Base-by-base conservation (phyloP, 2,329 filamentous ascomycete genomes). In the Trichoderma sp. region DNA sequence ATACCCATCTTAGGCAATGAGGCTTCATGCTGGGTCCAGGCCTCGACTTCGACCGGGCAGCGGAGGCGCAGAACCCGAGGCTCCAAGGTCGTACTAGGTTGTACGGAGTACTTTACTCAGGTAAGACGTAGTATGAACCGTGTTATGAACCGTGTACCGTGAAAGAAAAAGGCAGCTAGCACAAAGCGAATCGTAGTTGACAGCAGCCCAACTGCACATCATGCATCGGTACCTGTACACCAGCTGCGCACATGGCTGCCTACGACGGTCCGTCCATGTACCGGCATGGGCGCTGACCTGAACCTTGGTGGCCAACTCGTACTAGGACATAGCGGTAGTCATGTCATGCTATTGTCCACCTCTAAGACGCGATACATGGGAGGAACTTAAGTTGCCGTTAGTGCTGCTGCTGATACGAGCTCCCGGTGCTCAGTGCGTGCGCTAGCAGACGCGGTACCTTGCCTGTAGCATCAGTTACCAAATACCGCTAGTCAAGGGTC, bases 401-500 rank as follows among this genome's bases (percentile, higher is more conserved):
- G 63, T 32, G 53, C 30, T 26, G 63, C 63, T 55, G 63, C 28
- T 59, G 57, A 59, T 11, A 34, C 57, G 32, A 20, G 30, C 17
- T 15, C 39, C 30, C n/a, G 4, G 30, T 34, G 57, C 57, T 34
- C 28, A 13, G 13, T 26, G 26, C 39, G 17, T 55, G 63, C 20
- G 26, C 28, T 36, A 28, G 20, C 17, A 20, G 39, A 6, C 2
- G 28, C 15, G 43, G 47, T 39, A 58, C 50, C 30, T 59, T 32
- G 28, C 32, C 30, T 32, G 43, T 32, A 20, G 26, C 39, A 32
- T 53, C 62, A 20, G 39, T 65, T 65, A 20, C 62, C 28, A 17
- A 63, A 47, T 58, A 58, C 64, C 64, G 64, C 64, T 67, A 67
- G 64, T 57, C 64, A 28, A 26, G 17, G 64, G 64, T 58, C 64